Conservation (phyloP, 805 yeast genomes). For the Sugiyamaella valdiviana region DNA sequence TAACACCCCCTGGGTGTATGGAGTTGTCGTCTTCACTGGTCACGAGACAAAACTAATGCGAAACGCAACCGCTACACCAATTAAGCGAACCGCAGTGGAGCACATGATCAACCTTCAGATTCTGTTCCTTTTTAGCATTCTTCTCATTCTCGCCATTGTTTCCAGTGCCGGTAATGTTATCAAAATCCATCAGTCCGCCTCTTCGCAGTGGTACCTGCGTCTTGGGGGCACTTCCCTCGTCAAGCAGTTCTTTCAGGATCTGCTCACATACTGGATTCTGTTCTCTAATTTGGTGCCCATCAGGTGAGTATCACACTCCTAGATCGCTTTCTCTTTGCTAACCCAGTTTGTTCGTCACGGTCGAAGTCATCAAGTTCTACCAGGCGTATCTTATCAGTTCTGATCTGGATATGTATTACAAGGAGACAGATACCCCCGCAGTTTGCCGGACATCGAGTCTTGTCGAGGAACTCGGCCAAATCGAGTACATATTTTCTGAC, state of each 20-base stretch:
- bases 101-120: slow-evolving; percentile 90
- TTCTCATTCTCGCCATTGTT: slow-evolving; percentile 66
- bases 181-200: slow-evolving; percentile 49
- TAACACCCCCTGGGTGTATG: slow-evolving; percentile 93
- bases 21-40: slow-evolving; percentile 91
- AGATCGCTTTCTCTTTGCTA: too few species aligned
- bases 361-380: slow-evolving; percentile 89
- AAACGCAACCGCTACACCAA: slow-evolving; percentile 98
- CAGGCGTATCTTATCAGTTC: slow-evolving; percentile 92
- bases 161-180: slow-evolving; percentile 87
- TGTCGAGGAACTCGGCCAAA: slow-evolving; percentile 96
- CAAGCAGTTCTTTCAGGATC: slow-evolving; percentile 72
- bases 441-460: slow-evolving; percentile 91
- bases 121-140: slow-evolving; percentile 74
- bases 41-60: slow-evolving; percentile 98
- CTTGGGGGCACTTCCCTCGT: slow-evolving; percentile 63
- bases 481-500: slow-evolving; percentile 92
- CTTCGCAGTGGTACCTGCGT: slow-evolving; percentile 55
- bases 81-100: slow-evolving; percentile 94
- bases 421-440: slow-evolving; percentile 84
- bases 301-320: too few species aligned
- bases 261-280: slow-evolving; percentile 91
- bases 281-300: slow-evolving; percentile 97
- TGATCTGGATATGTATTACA: slow-evolving; percentile 89
- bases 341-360: slow-evolving; percentile 87